Conservation (phyloP, 306 rosid genomes). For the Gillenia trifoliata region DNA sequence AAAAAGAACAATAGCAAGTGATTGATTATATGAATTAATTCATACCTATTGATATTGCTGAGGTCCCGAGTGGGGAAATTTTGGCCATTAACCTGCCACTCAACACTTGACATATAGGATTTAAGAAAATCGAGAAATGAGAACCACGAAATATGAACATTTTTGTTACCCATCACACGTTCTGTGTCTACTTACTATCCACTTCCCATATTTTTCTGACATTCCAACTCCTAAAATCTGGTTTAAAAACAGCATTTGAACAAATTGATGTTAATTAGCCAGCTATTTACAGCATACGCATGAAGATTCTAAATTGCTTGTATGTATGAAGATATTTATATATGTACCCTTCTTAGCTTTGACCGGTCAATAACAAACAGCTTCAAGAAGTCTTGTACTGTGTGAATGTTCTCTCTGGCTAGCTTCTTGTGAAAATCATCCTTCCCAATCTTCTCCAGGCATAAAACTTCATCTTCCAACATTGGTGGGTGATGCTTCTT, state of each 20-base stretch:
- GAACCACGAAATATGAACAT: slow-evolving; percentile 30
- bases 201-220: slow-evolving; percentile 84
- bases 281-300: background rate
- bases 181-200: slow-evolving; percentile 54
- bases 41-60: slow-evolving; percentile 27
- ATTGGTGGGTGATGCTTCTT: slow-evolving; percentile 87
- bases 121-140: slow-evolving; percentile 23
- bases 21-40: background rate
- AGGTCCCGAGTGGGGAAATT: slow-evolving; percentile 16
- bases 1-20: background rate
- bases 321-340: background rate
- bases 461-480: slow-evolving; percentile 77
- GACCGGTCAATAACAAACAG: slow-evolving; percentile 34
- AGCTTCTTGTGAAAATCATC: slow-evolving; percentile 78
- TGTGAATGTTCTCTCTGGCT: slow-evolving; percentile 24
- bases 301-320: background rate
- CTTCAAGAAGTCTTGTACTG: slow-evolving; percentile 85
- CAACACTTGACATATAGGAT: slow-evolving; percentile 60
- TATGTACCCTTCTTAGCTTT: slow-evolving; percentile 50
- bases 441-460: slow-evolving; percentile 90
- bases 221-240: slow-evolving; percentile 73
- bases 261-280: background rate
- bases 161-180: slow-evolving; percentile 65
- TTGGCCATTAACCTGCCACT: slow-evolving; percentile 50
- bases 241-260: background rate